Evolutionary conservation across 768 basidiomycete genomes (phyloP), one percentile per base, ranked within the genome.

Genomic region (Tulasnella sp.): DNA sequence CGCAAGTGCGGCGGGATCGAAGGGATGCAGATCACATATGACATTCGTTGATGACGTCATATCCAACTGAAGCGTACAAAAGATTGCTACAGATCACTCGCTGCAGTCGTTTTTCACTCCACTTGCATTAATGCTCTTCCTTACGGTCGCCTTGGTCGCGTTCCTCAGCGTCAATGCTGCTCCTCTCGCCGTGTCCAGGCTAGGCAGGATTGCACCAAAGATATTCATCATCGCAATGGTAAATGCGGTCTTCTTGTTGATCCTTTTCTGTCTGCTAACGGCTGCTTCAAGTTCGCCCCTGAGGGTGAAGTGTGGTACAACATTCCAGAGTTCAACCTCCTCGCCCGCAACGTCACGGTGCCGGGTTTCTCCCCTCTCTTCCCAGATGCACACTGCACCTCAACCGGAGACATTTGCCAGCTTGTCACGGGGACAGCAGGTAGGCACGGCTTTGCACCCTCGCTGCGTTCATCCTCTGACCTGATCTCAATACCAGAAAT

Each of bases 351-450:
- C 80, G 80, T 86, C 80, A 83, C 84, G 48, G 77, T 86, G 35
- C 83, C 84, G 4, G 86, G 86, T 13, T 79, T 86, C 23, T 86
- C 85, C 0, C 84, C 84, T 7, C 81, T 85, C 18, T 87, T 79
- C 82, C 86, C 86, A 2, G 75, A 85, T 73, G 83, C 83, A 10
- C 83, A 84, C 48, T 87, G 86, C 80, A 83, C 85, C 20, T 44
- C 67, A 40, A 79, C 81, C 39, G 84, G 83, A 6, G 78, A 80
- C 16, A 82, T 86, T 67, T 87, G 86, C 77, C 84, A 86, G 46
- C 77, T 86, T 11, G 84, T 83, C 37, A 85, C 84, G 5, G 85
- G 84, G 9, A 84, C 85, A 78, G 83, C 75, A 32, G 73, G 73
- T 74, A 0, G 5, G 70, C 44, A 16, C 40, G 35, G 23, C n/a